Conservation (phyloP, 2,329 filamentous ascomycete genomes). For the Diaporthe batatas region DNA sequence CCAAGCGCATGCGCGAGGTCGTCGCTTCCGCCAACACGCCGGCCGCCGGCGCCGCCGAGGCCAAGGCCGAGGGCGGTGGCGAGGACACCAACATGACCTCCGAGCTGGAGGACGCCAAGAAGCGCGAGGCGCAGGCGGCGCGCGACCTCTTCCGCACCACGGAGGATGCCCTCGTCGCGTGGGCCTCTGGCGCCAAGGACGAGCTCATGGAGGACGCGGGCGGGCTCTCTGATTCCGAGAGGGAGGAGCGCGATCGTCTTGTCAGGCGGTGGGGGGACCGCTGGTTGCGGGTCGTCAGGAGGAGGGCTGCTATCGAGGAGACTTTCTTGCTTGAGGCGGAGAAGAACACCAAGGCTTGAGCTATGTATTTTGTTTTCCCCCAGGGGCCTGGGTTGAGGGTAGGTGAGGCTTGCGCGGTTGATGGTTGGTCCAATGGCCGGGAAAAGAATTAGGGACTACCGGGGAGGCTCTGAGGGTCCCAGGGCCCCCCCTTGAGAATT, state of each 20-base stretch:
- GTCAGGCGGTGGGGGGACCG: constrained; percentile 85
- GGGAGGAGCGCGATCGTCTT: constrained; percentile 73
- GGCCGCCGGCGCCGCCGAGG: constrained; percentile 53
- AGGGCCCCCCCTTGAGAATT: neutral
- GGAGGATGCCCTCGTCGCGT: constrained; percentile 80
- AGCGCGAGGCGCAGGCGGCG: constrained; percentile 79
- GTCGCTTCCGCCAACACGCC: constrained; percentile 57
- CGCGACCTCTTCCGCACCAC: constrained; percentile 84
- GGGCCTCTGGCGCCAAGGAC: constrained; percentile 81
- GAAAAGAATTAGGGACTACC: neutral
- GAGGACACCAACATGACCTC: constrained; percentile 56
- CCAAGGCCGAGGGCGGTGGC: constrained; percentile 44
- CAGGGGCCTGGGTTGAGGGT: too few relatives aligned
- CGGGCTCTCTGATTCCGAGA: constrained; percentile 51
- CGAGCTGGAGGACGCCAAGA: constrained; percentile 72
- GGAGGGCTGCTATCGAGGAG: constrained; percentile 89
- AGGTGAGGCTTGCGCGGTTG: neutral
- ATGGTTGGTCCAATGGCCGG: neutral
- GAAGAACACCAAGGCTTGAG: constrained; percentile 44
- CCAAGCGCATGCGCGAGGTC: constrained; percentile 86
- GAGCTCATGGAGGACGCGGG: constrained; percentile 75
- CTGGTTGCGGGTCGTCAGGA: constrained; percentile 87
- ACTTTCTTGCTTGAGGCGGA: constrained; percentile 64
- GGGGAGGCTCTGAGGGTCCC: neutral
- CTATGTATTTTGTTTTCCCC: neutral